A percentile compares a stretch with the other conserved stretches of the same genome.
Conservation (phyloP, 306 rosid species). For the Fagus crenata region DNA sequence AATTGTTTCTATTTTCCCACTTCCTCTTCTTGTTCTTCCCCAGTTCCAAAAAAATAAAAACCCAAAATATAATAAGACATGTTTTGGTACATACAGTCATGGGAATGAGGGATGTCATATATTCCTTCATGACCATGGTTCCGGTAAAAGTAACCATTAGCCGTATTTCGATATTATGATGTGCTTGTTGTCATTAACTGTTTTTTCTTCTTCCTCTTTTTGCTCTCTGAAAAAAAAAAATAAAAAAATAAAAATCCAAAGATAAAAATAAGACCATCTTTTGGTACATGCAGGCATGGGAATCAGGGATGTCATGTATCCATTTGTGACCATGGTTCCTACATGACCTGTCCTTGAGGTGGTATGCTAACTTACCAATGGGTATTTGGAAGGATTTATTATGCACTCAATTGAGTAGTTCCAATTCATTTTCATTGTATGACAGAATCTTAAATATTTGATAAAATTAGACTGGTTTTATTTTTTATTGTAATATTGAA, state of each 20-base stretch:
- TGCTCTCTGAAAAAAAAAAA: neutral
- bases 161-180: slow-evolving; percentile 15
- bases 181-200: slow-evolving; percentile 22
- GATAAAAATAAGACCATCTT: neutral
- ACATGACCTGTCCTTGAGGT: slow-evolving; percentile 5
- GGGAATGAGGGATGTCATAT: neutral
- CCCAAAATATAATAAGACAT: neutral
- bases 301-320: neutral
- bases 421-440: neutral
- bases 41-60: neutral
- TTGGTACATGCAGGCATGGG: slow-evolving; percentile 5
- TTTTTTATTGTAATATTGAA: slow-evolving; percentile 25
- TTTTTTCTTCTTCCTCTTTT: neutral
- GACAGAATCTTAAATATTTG: neutral
- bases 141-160: slow-evolving; percentile 59
- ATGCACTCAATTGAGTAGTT: no score
- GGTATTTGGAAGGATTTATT: neutral
- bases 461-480: neutral
- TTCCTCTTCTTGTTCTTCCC: neutral
- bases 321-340: neutral
- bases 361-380: neutral
- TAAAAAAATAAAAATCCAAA: neutral
- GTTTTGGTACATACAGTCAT: neutral
- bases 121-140: neutral
- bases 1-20: neutral